Evolutionary conservation across 2,329 filamentous ascomycete genomes (phyloP).

Genomic region (Curvularia sp.): DNA sequence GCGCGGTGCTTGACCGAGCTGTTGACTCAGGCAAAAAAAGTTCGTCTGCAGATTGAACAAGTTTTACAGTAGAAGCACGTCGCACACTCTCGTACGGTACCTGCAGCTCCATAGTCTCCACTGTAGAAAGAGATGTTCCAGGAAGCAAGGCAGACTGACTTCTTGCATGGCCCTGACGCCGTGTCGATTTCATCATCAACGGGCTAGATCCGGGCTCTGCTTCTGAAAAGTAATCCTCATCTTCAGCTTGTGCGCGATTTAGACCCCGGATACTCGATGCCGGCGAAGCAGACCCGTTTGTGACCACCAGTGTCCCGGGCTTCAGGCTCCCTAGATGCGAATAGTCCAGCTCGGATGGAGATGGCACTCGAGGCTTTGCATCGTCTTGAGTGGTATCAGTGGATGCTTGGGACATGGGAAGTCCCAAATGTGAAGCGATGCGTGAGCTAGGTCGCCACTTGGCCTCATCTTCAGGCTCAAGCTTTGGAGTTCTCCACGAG

Average conservation of each 20-base stretch:
- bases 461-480: conserved; percentile 35
- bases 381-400: conserved; percentile 34
- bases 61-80: conserved; percentile 5
- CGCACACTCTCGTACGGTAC: background rate
- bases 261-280: conserved; percentile 46
- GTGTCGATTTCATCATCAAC: conserved; percentile 30
- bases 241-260: conserved; percentile 18
- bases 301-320: conserved; percentile 56
- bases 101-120: conserved; percentile 1
- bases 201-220: conserved; percentile 29
- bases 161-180: conserved; percentile 31
- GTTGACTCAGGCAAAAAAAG: background rate
- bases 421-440: conserved; percentile 31
- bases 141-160: conserved; percentile 41
- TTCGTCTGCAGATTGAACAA: conserved; percentile 9
- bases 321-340: conserved; percentile 53
- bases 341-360: conserved; percentile 54
- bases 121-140: conserved; percentile 20
- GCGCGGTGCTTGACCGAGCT: conserved; percentile 10
- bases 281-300: conserved; percentile 58
- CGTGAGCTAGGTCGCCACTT: conserved; percentile 39
- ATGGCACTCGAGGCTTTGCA: conserved; percentile 41
- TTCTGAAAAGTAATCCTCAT: conserved; percentile 43
- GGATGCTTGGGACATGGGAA: conserved; percentile 30
- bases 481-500: conserved; percentile 39